These are phyloP conservation scores for Priceomyces haplophilus DNA, from an alignment of 805 yeast species.

Conservation along the genomic window DNA sequence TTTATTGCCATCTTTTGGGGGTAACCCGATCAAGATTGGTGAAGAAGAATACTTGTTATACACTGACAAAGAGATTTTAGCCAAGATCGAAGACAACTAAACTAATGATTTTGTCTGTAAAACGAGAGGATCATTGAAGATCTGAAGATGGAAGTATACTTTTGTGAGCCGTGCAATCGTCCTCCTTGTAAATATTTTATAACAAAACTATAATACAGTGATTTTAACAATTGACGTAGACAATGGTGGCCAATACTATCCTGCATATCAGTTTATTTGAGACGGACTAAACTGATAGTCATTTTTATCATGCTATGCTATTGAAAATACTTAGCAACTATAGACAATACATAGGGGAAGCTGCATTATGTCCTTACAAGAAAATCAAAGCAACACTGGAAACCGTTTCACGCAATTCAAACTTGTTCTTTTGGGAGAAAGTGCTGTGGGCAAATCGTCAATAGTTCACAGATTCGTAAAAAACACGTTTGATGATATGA, in stretches of 20 bases:
- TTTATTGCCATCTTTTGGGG: conserved; percentile 92
- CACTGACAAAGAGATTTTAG: conserved; percentile 93
- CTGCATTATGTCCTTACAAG: conserved; percentile 7
- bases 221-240: no score
- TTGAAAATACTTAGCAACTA: not conserved
- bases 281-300: not conserved
- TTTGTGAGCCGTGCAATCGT: not conserved
- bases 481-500: conserved; percentile 66
- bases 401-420: conserved; percentile 45
- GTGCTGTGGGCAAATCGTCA: conserved; percentile 76
- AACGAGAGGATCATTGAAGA: not conserved
- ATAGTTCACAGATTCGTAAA: conserved; percentile 62
- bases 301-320: not conserved
- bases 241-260: not conserved
- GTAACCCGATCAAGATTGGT: conserved; percentile 82
- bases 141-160: no score
- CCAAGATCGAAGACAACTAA: conserved; percentile 61
- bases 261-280: not conserved
- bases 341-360: not conserved
- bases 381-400: conserved; percentile 2
- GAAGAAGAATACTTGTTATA: conserved; percentile 79
- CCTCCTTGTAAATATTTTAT: not conserved
- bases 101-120: not conserved
- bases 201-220: no score
- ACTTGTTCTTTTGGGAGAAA: conserved; percentile 74